Percentiles rank a stretch among this genome's conserved stretches.
These are phyloP conservation scores for Moniliella sp. DNA, from an alignment of 1,284 basidiomycete species.

Conservation along the genomic window DNA sequence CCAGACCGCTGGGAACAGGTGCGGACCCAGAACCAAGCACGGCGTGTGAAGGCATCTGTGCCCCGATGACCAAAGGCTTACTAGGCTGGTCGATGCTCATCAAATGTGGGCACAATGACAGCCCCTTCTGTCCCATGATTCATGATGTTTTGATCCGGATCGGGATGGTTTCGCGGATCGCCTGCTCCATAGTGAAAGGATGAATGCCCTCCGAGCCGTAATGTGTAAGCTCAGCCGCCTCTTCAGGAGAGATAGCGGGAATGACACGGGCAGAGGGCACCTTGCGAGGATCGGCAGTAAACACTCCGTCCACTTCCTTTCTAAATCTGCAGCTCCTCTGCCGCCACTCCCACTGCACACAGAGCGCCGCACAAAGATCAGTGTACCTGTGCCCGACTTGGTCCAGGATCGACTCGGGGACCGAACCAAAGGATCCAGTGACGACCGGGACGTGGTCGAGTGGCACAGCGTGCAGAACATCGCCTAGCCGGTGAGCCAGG, in stretches of 20 bases:
- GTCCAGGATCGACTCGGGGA: slow-evolving; percentile 72
- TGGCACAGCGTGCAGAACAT: slow-evolving; percentile 57
- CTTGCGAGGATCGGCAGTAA: slow-evolving; percentile 95
- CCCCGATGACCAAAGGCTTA: slow-evolving; percentile 6
- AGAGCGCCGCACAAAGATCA: slow-evolving; percentile 72
- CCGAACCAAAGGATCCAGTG: slow-evolving; percentile 76
- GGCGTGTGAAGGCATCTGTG: background rate
- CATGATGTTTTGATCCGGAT: slow-evolving; percentile 97
- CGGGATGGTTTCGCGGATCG: slow-evolving; percentile 70
- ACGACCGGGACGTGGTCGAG: slow-evolving; percentile 37
- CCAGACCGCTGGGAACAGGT: too few relatives aligned
- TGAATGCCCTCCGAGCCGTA: slow-evolving; percentile 95
- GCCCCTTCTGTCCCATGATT: slow-evolving; percentile 73
- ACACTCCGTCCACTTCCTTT: slow-evolving; percentile 98
- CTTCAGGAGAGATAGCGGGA: slow-evolving; percentile 80
- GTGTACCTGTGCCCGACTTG: slow-evolving; percentile 92
- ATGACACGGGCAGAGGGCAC: slow-evolving; percentile 78
- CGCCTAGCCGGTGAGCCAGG: slow-evolving; percentile 52
- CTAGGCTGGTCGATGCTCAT: slow-evolving; percentile 19
- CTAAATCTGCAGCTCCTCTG: slow-evolving; percentile 89
- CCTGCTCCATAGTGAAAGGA: slow-evolving; percentile 98
- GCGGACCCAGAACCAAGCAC: background rate
- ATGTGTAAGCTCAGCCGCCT: slow-evolving; percentile 91
- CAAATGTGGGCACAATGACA: slow-evolving; percentile 45
- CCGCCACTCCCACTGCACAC: slow-evolving; percentile 55